A percentile compares a stretch with the other conserved stretches of the same genome.
These are phyloP conservation scores for Zea luxurians DNA, from an alignment of 176 grass and related monocot species.

Conservation along the genomic window DNA sequence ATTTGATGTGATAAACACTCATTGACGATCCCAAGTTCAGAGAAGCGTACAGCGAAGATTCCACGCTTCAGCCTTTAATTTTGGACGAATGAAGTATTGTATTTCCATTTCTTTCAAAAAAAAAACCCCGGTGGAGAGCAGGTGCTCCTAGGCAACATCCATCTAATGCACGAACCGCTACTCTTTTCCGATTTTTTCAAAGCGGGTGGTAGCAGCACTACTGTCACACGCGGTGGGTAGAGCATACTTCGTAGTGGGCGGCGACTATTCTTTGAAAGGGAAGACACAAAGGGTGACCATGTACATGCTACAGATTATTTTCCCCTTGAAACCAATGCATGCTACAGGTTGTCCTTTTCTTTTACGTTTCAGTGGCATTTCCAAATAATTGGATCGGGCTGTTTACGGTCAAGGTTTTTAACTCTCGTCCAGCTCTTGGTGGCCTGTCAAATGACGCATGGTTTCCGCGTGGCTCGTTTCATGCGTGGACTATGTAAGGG, in stretches of 20 bases:
- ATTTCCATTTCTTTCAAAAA: too few relatives aligned
- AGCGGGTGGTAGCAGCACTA: not conserved
- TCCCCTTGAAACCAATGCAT: too few relatives aligned
- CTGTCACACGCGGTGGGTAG: slow-evolving; percentile 24
- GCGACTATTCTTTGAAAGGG: not conserved
- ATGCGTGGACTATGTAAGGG: too few relatives aligned
- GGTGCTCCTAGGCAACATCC: slow-evolving; percentile 9
- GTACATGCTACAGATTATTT: not conserved
- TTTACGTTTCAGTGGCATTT: too few relatives aligned
- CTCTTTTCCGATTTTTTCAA: not conserved
- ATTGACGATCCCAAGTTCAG: not conserved
- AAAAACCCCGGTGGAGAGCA: not conserved
- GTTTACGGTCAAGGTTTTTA: too few relatives aligned
- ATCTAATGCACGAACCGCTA: slow-evolving; percentile 8
- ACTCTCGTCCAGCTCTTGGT: too few relatives aligned
- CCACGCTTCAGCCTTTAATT: not conserved
- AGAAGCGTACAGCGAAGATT: slow-evolving; percentile 30
- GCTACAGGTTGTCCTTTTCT: too few relatives aligned
- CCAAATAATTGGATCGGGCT: too few relatives aligned
- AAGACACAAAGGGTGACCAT: not conserved
- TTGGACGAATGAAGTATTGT: not conserved
- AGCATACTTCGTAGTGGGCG: slow-evolving; percentile 18
- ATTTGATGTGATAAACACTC: not conserved
- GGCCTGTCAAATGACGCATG: too few relatives aligned
- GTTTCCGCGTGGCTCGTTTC: too few relatives aligned